Evolutionary conservation across 805 yeast genomes (phyloP), one percentile per base, ranked within the genome.

Genomic region (Wickerhamiella domercqiae): DNA sequence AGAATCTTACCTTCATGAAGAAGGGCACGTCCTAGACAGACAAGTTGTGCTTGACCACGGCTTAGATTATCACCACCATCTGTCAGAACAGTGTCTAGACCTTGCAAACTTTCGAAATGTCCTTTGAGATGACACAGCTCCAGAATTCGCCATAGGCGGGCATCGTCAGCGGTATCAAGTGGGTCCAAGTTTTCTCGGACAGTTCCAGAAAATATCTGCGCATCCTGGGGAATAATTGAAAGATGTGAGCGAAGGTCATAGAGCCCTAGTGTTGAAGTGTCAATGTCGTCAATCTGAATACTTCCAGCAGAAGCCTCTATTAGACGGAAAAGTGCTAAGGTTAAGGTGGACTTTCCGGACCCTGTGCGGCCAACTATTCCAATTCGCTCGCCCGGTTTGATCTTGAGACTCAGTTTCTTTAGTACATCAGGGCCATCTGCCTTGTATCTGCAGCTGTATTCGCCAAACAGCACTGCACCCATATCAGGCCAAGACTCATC

Each of bases 311-410:
- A 60, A n/a, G 75, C 53, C 49, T 77, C 84, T 32, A 63, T 28
- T 17, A 59, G 41, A 36, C 73, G 53, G 63, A 86, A 86, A 44
- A 86, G 70, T 3, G 95, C 93, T 19, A 94, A 75, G 39, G 83
- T 82, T 41, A 86, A 78, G 0, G 96, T 83, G 1, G 94, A 81
- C 55, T 86, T 86, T 51, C 96, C 96, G 21, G 96, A 95, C 57
- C 96, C 96, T 0, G 96, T 86, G 58, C 96, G 74, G 29, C 96
- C 96, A 39, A 86, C 94, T 52, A 86, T 76, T 52, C 96, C 96
- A 49, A 86, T 72, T 53, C 86, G 86, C 49, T 73, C 68, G 41
- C 67, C 70, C 18, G 90, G 72, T 37, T 70, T 70, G 29, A 86
- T 84, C 24, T 69, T 67, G 56, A 86, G 78, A 0, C 81, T 60